These are phyloP conservation scores for Wickerhamomyces chambardii DNA, from an alignment of 805 yeast genomes.

Conservation along the genomic window DNA sequence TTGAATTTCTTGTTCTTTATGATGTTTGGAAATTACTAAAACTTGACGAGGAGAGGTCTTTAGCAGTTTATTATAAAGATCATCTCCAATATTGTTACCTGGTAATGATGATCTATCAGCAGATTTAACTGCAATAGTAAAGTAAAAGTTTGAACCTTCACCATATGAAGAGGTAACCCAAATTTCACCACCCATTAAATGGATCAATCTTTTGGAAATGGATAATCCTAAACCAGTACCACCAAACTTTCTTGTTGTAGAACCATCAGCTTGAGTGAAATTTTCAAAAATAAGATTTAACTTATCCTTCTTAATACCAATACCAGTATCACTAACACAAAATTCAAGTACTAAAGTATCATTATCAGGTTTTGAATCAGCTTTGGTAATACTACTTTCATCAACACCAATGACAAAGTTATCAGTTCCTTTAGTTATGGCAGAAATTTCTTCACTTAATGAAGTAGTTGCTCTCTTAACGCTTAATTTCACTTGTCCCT, in stretches of 20 bases:
- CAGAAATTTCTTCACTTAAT: conserved; percentile 39
- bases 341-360: conserved; percentile 49
- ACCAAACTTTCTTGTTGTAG: conserved; percentile 83
- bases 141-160: conserved; percentile 69
- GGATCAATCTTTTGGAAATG: conserved; percentile 76
- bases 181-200: conserved; percentile 84
- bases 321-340: conserved; percentile 82
- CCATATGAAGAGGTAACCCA: conserved; percentile 80
- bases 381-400: conserved; percentile 26
- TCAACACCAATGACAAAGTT: conserved; percentile 70
- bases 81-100: neutral
- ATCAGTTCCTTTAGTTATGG: conserved; percentile 26
- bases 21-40: conserved; percentile 56
- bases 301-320: conserved; percentile 78
- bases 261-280: conserved; percentile 88
- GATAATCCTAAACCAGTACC: conserved; percentile 87
- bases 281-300: conserved; percentile 79
- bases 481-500: conserved; percentile 70
- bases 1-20: conserved; percentile 34
- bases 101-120: conserved; percentile 17
- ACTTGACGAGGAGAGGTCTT: conserved; percentile 11
- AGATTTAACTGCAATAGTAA: conserved; percentile 14
- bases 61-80: too few species aligned
- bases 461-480: conserved; percentile 61
- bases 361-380: conserved; percentile 70